Conservation (phyloP, 2,329 filamentous ascomycete genomes). For the Eutypella sp. region DNA sequence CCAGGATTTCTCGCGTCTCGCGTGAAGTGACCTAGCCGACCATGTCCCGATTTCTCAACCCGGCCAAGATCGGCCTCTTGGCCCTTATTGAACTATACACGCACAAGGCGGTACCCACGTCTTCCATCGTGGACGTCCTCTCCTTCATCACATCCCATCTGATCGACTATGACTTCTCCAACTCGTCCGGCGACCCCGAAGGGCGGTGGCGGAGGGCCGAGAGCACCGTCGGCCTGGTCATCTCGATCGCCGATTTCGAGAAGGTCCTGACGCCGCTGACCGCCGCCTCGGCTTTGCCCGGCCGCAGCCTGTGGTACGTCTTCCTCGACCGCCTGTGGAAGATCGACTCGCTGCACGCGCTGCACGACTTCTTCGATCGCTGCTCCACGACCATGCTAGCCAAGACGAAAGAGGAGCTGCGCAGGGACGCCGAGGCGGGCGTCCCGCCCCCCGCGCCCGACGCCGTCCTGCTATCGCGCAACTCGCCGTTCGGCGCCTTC, state of each 20-base stretch:
- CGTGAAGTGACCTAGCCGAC: too few species aligned
- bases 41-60: constrained; percentile 83
- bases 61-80: constrained; percentile 79
- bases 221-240: constrained; percentile 45
- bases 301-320: constrained; percentile 80
- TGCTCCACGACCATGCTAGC: constrained; percentile 54
- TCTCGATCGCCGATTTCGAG: constrained; percentile 56
- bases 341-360: constrained; percentile 72
- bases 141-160: constrained; percentile 74
- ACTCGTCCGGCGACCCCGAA: constrained; percentile 21
- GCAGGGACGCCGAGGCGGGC: constrained; percentile 49
- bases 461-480: constrained; percentile 60
- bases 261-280: constrained; percentile 48
- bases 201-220: constrained; percentile 45
- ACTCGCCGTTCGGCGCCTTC: constrained; percentile 77
- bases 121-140: constrained; percentile 68
- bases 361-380: constrained; percentile 70
- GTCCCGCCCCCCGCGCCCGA: constrained; percentile 42
- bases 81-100: constrained; percentile 78
- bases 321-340: constrained; percentile 79
- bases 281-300: constrained; percentile 57
- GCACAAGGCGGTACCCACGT: constrained; percentile 61
- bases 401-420: constrained; percentile 57
- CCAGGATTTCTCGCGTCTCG: too few species aligned
- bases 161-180: constrained; percentile 42